Evolutionary conservation across 257 asterid genomes (phyloP), one percentile per base, ranked within the genome.

Genomic region (Solanum clarkiae): DNA sequence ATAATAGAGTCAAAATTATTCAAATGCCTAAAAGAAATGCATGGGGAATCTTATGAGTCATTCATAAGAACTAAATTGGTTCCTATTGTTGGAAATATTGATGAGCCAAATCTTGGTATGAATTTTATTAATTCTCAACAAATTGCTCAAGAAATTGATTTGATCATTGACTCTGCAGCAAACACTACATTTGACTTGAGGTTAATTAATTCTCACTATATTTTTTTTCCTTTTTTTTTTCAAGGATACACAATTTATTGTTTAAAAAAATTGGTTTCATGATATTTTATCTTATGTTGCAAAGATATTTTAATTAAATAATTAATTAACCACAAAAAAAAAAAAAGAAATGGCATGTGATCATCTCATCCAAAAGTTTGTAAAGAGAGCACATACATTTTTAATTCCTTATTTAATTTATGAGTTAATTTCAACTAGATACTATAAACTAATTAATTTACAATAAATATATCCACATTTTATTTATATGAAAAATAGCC

Each of bases 371-470:
- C 15, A 15, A 66, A 29, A 66, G 0, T 3, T 66, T 1, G 15
- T 17, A 29, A 0, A 12, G 1, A 65, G 20, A 15, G 2, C 6
- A 7, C n/a, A 0, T 1, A 1, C 0, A 1, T 0, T 26, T 65
- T 26, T 26, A 65, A 24, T 26, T 24, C 5, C 2, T 26, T 12
- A 2, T 14, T 65, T 26, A 26, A 12, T 29, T 29, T 29, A 29
- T 29, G 32, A 29, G 32, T 29, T 29, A 29, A 29, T 29, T 29
- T 29, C 32, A 29, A 29, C 32, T 29, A 29, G 32, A 29, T 29
- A 29, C 32, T 29, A 29, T 29, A 36, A 36, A 36, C 4, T 36
- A 36, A 36, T 36, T 36, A 36, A 36, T 36, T 3, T 36, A 36
- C 6, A 36, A 36, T 36, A 36, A 36, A 36, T 36, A 4, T 36